A percentile compares a stretch with the other conserved stretches of the same genome.
Evolutionary conservation across 2,329 filamentous ascomycete genomes (phyloP).

Genomic region (Trematosphaeria pertusa): DNA sequence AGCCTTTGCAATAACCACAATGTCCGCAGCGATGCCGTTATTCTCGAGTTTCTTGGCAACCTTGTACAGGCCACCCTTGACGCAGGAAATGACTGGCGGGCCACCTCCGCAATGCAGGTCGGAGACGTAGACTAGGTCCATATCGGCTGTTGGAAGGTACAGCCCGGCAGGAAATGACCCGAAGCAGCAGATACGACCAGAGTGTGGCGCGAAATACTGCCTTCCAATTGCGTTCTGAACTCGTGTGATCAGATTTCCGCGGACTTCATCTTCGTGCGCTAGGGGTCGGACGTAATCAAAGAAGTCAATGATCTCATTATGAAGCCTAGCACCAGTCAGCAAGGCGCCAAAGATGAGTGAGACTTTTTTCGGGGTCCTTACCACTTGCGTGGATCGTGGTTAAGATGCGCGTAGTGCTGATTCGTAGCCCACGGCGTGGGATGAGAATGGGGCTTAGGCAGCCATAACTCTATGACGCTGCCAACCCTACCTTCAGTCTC

Average conservation of each 20-base stretch:
- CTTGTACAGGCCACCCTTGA: constrained; percentile 62
- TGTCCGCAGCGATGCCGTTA: constrained; percentile 63
- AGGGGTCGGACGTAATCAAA: constrained; percentile 83
- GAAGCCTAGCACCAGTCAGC: constrained; percentile 63
- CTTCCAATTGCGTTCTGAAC: constrained; percentile 65
- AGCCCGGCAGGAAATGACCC: constrained; percentile 90
- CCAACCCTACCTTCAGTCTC: constrained; percentile 46
- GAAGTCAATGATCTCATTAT: constrained; percentile 90
- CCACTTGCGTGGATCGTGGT: constrained; percentile 61
- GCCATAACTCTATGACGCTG: constrained; percentile 54
- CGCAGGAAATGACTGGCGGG: constrained; percentile 43
- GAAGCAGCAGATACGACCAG: constrained; percentile 74
- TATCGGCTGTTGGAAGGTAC: constrained; percentile 81
- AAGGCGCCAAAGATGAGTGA: neutral
- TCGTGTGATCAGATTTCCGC: constrained; percentile 73
- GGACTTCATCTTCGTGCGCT: constrained; percentile 77
- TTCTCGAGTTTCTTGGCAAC: constrained; percentile 66
- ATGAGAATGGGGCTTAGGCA: constrained; percentile 40
- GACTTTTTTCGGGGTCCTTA: constrained; percentile 13
- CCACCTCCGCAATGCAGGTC: constrained; percentile 63
- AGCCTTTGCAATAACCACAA: constrained; percentile 75
- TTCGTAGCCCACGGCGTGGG: constrained; percentile 58
- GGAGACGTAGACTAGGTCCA: constrained; percentile 87
- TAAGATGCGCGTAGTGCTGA: constrained; percentile 62
- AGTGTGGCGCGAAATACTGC: constrained; percentile 24